phyloP scores from a whole-genome alignment of 2,329 filamentous ascomycete species.

The Trichoderma lentiforme region DNA sequence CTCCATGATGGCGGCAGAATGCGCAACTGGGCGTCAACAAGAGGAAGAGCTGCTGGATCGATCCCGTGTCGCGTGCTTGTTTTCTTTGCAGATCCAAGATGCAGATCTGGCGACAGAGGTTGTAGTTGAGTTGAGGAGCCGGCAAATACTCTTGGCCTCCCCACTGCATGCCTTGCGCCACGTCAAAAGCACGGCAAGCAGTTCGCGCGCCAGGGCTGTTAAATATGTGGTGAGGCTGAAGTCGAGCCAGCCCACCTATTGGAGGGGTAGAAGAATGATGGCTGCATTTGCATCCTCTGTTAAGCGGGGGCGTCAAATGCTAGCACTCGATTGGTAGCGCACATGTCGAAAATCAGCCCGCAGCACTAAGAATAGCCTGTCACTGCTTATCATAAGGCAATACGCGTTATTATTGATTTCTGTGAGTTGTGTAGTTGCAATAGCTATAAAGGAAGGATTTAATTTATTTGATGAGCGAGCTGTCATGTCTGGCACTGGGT shows the following conservation, averaged over 20 bases:
- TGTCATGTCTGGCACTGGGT: neutral
- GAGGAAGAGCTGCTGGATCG: neutral
- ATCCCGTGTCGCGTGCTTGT: neutral
- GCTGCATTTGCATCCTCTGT: neutral
- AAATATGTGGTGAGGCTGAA: conserved; percentile 12
- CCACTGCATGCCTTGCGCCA: neutral
- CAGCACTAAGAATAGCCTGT: neutral
- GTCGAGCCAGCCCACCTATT: neutral
- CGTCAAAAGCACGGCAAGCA: neutral
- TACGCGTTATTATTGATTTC: neutral
- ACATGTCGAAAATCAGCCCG: neutral
- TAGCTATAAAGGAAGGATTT: neutral
- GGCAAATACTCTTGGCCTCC: neutral
- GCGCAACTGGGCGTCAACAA: neutral
- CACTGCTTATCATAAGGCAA: neutral
- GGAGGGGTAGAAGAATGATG: neutral
- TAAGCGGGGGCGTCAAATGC: neutral
- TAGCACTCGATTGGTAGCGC: neutral
- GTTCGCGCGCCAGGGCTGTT: neutral
- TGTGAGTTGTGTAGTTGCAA: neutral
- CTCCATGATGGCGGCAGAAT: conserved; percentile 23
- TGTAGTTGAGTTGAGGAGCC: neutral
- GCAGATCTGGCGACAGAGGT: neutral
- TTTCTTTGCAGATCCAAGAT: neutral
- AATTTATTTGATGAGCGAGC: neutral